Evolutionary conservation across 2,329 filamentous ascomycete species (phyloP).

Genomic region (Botrytis fragariae): DNA sequence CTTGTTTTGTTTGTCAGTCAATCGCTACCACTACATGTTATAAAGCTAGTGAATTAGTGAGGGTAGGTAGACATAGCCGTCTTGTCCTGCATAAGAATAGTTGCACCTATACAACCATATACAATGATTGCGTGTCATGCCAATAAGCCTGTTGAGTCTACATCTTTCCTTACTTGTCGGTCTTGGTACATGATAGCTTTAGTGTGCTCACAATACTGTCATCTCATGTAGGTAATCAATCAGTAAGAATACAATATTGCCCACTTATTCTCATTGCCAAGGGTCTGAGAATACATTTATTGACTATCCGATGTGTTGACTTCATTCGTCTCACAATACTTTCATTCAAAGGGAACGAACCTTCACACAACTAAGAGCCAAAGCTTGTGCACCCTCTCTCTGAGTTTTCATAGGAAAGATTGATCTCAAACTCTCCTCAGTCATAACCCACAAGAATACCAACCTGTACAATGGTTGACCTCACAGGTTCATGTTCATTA

Average conservation of each 20-base stretch:
- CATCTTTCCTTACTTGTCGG: background rate
- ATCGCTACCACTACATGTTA: background rate
- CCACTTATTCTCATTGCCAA: background rate
- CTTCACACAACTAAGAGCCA: background rate
- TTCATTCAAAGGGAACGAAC: background rate
- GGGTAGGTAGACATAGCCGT: background rate
- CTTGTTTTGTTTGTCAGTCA: background rate
- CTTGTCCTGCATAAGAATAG: constrained; percentile 7
- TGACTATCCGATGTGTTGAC: background rate
- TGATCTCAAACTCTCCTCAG: background rate
- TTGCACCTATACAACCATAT: background rate
- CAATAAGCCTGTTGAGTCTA: background rate
- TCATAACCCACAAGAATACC: background rate
- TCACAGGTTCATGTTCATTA: background rate
- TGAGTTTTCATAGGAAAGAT: background rate
- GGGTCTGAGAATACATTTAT: background rate
- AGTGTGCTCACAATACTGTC: background rate
- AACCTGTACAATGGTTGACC: background rate
- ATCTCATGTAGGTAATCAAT: background rate
- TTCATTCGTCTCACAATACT: background rate
- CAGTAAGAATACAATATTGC: background rate
- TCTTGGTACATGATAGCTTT: background rate
- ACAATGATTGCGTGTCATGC: background rate
- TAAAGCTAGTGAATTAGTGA: background rate
- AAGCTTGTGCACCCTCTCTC: background rate